phyloP scores from a whole-genome alignment of 345 rosid genomes.

The Trapa bicornis region DNA sequence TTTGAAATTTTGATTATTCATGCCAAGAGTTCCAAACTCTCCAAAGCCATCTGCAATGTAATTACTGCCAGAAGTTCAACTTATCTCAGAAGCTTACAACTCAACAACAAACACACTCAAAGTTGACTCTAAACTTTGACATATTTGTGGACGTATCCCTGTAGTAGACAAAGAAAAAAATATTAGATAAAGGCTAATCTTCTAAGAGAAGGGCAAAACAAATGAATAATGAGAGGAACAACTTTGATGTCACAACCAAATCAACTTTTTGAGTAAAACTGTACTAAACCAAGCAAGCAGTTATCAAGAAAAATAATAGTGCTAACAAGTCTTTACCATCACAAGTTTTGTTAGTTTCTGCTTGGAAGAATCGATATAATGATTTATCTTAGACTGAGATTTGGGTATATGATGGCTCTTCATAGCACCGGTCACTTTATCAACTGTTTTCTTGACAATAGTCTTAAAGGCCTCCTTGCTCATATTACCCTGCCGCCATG shows the following conservation, averaged over 20 bases:
- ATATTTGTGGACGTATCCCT: constrained; percentile 86
- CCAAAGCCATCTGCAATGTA: background rate
- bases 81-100: background rate
- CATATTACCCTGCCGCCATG: constrained; percentile 91
- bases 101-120: background rate
- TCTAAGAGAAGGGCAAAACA: background rate
- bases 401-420: constrained; percentile 64
- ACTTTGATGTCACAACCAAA: background rate
- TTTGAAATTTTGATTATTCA: background rate
- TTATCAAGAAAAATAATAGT: background rate
- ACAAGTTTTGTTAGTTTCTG: constrained; percentile 83
- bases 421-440: constrained; percentile 76
- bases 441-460: constrained; percentile 81
- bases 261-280: background rate
- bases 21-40: background rate
- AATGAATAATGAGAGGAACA: background rate
- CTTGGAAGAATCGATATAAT: constrained; percentile 56
- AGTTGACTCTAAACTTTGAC: constrained; percentile 39
- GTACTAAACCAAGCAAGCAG: background rate
- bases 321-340: constrained; percentile 39
- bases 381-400: constrained; percentile 71
- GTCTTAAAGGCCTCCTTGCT: constrained; percentile 94
- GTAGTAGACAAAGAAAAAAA: constrained; percentile 10
- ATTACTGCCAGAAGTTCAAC: background rate
- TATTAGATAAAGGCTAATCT: background rate